Evolutionary conservation across 179 eudicot genomes (phyloP).

Genomic region (Amaranthus tricolor): DNA sequence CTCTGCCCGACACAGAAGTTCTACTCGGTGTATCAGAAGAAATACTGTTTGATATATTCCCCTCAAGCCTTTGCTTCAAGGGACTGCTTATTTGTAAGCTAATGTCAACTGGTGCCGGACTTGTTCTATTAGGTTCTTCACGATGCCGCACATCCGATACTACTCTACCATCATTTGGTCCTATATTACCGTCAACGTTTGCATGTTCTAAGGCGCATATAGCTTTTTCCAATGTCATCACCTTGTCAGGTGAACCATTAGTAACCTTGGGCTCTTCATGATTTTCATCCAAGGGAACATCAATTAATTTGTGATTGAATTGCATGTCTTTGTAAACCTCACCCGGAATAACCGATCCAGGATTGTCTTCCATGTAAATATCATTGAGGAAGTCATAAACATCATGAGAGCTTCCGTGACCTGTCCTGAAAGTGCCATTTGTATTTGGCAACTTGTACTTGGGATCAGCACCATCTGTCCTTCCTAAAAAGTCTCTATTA

Average conservation of each 20-base stretch:
- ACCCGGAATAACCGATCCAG: slow-evolving; percentile 31
- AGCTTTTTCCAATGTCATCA: slow-evolving; percentile 21
- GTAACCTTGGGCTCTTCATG: slow-evolving; percentile 20
- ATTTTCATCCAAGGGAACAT: slow-evolving; percentile 19
- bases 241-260: slow-evolving; percentile 11
- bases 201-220: slow-evolving; percentile 13
- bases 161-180: slow-evolving; percentile 24
- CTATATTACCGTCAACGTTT: slow-evolving; percentile 1
- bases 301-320: slow-evolving; percentile 13
- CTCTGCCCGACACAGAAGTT: slow-evolving; percentile 8
- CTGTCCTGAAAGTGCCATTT: slow-evolving; percentile 24
- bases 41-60: slow-evolving; percentile 13
- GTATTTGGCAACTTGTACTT: slow-evolving; percentile 24
- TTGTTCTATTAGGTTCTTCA: slow-evolving; percentile 16
- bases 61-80: slow-evolving; percentile 8
- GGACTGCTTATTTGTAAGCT: slow-evolving; percentile 3
- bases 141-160: slow-evolving; percentile 34
- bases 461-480: slow-evolving; percentile 29
- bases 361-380: slow-evolving; percentile 44
- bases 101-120: slow-evolving; percentile 8
- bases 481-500: slow-evolving; percentile 17
- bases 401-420: slow-evolving; percentile 29
- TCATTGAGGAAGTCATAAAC: slow-evolving; percentile 51
- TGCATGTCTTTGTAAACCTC: slow-evolving; percentile 23
- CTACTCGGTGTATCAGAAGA: slow-evolving; percentile 13